Percentiles rank a stretch among this genome's conserved stretches.
Evolutionary conservation across 1,139 yeast species (phyloP).

Genomic region (Protomyces inouyei): DNA sequence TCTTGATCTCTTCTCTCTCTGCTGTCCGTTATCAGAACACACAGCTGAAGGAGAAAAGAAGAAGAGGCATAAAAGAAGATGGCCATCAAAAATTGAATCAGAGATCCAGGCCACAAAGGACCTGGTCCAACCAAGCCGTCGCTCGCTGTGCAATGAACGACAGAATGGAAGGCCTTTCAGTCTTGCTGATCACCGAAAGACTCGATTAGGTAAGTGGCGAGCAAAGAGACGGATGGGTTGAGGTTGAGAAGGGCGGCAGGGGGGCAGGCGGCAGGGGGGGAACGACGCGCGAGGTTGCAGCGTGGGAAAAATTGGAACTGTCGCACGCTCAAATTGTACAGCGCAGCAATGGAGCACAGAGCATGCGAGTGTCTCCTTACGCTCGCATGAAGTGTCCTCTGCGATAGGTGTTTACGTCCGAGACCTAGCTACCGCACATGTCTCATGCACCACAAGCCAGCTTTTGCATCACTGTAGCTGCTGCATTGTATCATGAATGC

Average conservation of each 20-base stretch:
- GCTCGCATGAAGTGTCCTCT: too few species aligned
- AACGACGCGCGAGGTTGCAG: background rate
- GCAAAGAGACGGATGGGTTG: background rate
- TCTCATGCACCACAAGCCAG: too few species aligned
- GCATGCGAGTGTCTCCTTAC: too few species aligned
- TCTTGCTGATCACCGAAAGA: constrained; percentile 21
- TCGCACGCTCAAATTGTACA: background rate
- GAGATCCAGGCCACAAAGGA: constrained; percentile 26
- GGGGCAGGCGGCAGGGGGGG: background rate
- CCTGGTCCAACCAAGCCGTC: constrained; percentile 23
- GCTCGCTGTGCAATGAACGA: constrained; percentile 27
- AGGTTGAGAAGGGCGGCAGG: background rate
- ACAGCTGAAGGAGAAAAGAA: background rate
- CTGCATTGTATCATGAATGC: too few species aligned
- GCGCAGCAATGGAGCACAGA: background rate
- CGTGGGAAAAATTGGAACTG: background rate
- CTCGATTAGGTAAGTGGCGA: constrained; percentile 18
- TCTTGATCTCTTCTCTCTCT: background rate
- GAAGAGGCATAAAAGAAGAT: too few species aligned
- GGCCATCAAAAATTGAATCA: constrained; percentile 22
- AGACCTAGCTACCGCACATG: too few species aligned
- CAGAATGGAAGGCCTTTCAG: constrained; percentile 18
- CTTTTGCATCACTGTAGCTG: too few species aligned
- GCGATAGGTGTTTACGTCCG: too few species aligned
- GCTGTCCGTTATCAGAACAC: background rate